A percentile compares a stretch with the other conserved stretches of the same genome.
These are phyloP conservation scores for Podila horticola DNA, from an alignment of 192 early-diverging fungal species.

Conservation along the genomic window DNA sequence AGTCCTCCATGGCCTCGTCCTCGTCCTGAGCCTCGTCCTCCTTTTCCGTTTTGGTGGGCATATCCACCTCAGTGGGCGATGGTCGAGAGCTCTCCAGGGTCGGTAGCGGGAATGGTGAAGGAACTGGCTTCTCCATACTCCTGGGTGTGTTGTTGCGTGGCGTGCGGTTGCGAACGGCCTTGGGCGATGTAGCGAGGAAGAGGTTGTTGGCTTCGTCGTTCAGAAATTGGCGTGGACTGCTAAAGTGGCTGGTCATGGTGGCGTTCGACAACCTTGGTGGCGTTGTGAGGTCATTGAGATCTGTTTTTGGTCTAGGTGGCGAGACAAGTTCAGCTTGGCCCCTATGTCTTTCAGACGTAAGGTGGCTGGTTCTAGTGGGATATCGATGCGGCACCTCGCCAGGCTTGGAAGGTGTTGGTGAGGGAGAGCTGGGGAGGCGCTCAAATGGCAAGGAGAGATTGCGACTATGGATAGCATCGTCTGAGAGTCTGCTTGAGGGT, in stretches of 20 bases:
- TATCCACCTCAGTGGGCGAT: neutral
- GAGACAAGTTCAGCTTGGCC: neutral
- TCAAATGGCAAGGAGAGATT: slow-evolving; percentile 35
- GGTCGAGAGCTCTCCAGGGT: neutral
- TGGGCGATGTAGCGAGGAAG: slow-evolving; percentile 20
- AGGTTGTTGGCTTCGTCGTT: slow-evolving; percentile 22
- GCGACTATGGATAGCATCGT: slow-evolving; percentile 4
- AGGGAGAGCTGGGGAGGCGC: slow-evolving; percentile 1
- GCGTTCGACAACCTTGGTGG: neutral
- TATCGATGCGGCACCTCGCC: neutral
- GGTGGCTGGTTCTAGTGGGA: neutral
- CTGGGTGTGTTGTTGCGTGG: neutral
- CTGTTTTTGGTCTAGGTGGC: neutral
- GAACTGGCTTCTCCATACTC: neutral
- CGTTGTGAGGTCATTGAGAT: neutral
- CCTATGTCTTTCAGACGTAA: neutral
- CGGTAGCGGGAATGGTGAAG: too few relatives aligned
- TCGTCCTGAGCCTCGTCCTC: neutral
- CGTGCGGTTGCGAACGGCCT: slow-evolving; percentile 15
- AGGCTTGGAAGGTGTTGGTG: neutral
- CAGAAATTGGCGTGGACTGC: slow-evolving; percentile 8
- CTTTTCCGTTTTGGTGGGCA: neutral
- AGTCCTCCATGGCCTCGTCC: neutral
- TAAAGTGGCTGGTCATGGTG: slow-evolving; percentile 7
- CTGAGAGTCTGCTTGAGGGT: slow-evolving; percentile 24